Base-by-base conservation (phyloP, 768 basidiomycete species). In the Pleurotus citrinopileatus region DNA sequence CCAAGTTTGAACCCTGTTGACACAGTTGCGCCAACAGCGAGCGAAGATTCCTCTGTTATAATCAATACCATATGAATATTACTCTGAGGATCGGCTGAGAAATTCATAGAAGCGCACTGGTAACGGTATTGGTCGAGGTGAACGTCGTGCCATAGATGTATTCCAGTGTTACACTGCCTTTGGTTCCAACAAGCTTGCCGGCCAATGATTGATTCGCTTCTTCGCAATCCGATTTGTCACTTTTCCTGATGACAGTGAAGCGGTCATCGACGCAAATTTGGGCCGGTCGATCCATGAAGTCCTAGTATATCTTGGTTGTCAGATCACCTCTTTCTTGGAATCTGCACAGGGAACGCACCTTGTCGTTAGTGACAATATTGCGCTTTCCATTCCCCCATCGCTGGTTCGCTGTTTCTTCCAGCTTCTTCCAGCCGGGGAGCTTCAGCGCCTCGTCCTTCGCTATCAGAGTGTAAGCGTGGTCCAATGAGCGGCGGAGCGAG, bases 281-380 rank as follows among this genome's bases (percentile, higher is more conserved):
- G 2, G 53, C 53, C 5, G 53, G 42, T 6, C 8, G n/a, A 6
- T 54, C 42, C 2, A 29, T 13, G 17, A 28, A 15, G 28, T 45
- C 42, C 22, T 54, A 8, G 25, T 13, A 13, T 23, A 8, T 10
- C 8, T 23, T 10, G 1, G 17, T 13, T 7, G 19, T 19, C 17
- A 40, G 38, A 40, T 19, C 6, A 32, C 7, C 5, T 7, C 19
- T 5, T 5, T 20, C 20, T 26, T 2, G 10, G 43, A n/a, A 34
- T 34, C 2, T 34, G 32, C 9, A n/a, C 32, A 34, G 23, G n/a
- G n/a, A 1, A 10, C 43, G 8, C 19, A 44, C 43, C 43, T 26
- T 54, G 28, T 54, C 53, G 27, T 54, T 54, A 9, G 53, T 54
- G 10, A 54, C 53, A 17, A 54, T 45, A 10, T 45, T 45, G 23